Evolutionary conservation across 2,329 filamentous ascomycete genomes (phyloP).

Genomic region (Conoideocrella luteorostrata): DNA sequence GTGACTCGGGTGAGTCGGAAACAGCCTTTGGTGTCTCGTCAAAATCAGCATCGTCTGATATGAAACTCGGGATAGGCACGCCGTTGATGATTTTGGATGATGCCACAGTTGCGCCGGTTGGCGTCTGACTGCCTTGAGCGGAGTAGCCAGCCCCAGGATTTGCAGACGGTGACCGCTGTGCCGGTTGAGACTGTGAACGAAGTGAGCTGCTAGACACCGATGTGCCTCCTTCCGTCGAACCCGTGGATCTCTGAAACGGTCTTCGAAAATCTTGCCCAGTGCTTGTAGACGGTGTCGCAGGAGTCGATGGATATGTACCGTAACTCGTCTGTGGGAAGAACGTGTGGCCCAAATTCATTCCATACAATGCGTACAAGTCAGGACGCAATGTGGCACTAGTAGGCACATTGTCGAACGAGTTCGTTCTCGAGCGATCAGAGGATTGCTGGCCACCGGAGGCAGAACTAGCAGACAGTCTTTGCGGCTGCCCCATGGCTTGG

Average conservation of each 20-base stretch:
- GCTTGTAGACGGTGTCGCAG: conserved; percentile 39
- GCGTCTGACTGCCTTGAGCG: conserved; percentile 22
- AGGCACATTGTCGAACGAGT: conserved; percentile 57
- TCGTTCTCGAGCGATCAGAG: conserved; percentile 50
- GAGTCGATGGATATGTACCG: conserved; percentile 51
- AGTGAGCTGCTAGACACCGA: conserved; percentile 47
- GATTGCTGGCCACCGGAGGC: conserved; percentile 23
- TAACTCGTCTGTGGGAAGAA: conserved; percentile 45
- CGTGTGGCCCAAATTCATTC: conserved; percentile 32
- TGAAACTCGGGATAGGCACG: conserved; percentile 47
- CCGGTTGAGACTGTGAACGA: conserved; percentile 62
- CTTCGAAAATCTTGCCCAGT: conserved; percentile 48
- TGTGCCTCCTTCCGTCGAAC: conserved; percentile 41
- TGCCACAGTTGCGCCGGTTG: conserved; percentile 29
- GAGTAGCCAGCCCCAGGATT: conserved; percentile 18
- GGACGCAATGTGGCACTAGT: conserved; percentile 51
- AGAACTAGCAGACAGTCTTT: conserved; percentile 20
- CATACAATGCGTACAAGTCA: conserved; percentile 49
- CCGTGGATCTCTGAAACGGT: conserved; percentile 47
- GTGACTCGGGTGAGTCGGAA: conserved; percentile 41
- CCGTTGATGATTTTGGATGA: conserved; percentile 40
- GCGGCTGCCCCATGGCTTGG: conserved; percentile 28
- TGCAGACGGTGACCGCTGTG: conserved; percentile 38
- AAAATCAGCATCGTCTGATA: conserved; percentile 46
- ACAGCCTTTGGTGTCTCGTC: conserved; percentile 37